Evolutionary conservation across 169 alveolate species (phyloP).

Genomic region (Eimeria praecox): DNA sequence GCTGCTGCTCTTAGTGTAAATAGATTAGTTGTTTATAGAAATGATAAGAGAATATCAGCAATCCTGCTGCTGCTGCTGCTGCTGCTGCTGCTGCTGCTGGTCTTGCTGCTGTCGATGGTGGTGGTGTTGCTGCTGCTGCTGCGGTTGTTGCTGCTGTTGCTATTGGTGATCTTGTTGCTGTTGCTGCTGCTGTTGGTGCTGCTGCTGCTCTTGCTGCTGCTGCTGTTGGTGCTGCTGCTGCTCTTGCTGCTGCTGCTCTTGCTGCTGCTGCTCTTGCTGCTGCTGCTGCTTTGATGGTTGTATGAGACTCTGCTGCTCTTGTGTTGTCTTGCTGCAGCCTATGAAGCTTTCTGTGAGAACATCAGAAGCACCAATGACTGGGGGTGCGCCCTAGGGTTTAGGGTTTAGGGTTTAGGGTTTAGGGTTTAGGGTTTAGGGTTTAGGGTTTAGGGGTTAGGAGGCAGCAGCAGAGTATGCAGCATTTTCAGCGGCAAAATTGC

Average conservation of each 20-base stretch:
- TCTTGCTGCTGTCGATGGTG: not conserved
- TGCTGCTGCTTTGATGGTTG: not conserved
- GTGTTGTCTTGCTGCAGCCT: not conserved
- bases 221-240: not conserved
- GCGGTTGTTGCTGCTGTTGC: not conserved
- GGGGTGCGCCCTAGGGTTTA: not conserved
- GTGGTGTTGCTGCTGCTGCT: not conserved
- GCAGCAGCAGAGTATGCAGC: constrained; percentile 1
- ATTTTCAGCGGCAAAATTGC: not conserved
- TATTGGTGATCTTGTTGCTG: not conserved
- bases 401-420: constrained; percentile 10
- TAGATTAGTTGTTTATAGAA: no score
- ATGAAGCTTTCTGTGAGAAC: constrained; percentile 25
- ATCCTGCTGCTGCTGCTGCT: no score
- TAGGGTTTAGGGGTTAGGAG: not conserved
- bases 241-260: constrained; percentile 8
- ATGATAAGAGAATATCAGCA: no score
- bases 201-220: constrained; percentile 3
- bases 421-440: constrained; percentile 7
- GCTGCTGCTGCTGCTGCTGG: constrained; percentile 34
- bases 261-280: constrained; percentile 1
- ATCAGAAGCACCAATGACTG: constrained; percentile 11
- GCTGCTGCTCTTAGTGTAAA: no score
- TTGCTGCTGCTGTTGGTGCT: not conserved
- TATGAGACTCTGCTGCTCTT: not conserved